phyloP scores from a whole-genome alignment of 441 rosid genomes.

The Pelargonium exstipulatum region DNA sequence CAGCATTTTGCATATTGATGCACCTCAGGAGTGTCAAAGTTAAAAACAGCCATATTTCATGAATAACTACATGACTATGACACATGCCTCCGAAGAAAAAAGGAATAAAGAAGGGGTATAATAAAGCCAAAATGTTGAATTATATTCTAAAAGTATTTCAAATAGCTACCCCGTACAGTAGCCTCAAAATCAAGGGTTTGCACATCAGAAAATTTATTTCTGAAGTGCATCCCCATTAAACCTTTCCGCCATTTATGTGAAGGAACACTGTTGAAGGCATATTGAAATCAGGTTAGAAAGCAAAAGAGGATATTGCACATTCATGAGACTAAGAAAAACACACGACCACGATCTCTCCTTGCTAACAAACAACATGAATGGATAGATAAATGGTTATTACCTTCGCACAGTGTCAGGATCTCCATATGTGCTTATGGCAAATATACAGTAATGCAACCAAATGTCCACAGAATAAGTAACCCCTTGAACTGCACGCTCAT shows the following conservation, averaged over 20 bases:
- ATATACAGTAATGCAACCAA: conserved; percentile 24
- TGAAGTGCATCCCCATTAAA: conserved; percentile 51
- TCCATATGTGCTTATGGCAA: conserved; percentile 76
- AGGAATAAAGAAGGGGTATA: conserved; percentile 14
- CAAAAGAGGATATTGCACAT: conserved; percentile 33
- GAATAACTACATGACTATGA: conserved; percentile 39
- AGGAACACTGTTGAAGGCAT: conserved; percentile 65
- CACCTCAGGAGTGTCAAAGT: conserved; percentile 56
- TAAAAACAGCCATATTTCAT: conserved; percentile 39
- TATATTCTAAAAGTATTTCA: conserved; percentile 31
- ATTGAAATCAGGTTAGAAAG: conserved; percentile 60
- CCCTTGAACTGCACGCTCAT: conserved; percentile 23
- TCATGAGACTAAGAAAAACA: conserved; percentile 30
- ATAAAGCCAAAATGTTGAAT: conserved; percentile 25
- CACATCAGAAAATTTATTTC: conserved; percentile 35
- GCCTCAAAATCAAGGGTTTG: conserved; percentile 37
- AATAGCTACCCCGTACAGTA: conserved; percentile 28
- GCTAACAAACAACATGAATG: conserved; percentile 26
- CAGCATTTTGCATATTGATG: conserved; percentile 85
- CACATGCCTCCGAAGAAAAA: conserved; percentile 28
- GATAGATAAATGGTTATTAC: conserved; percentile 39
- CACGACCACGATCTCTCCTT: conserved; percentile 25
- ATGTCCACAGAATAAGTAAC: conserved; percentile 25
- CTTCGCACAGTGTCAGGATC: conserved; percentile 94
- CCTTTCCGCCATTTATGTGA: conserved; percentile 56